Percentiles rank a stretch among this genome's conserved stretches.
Evolutionary conservation across 2,329 filamentous ascomycete species (phyloP).

Genomic region (Aspergillus sp.): DNA sequence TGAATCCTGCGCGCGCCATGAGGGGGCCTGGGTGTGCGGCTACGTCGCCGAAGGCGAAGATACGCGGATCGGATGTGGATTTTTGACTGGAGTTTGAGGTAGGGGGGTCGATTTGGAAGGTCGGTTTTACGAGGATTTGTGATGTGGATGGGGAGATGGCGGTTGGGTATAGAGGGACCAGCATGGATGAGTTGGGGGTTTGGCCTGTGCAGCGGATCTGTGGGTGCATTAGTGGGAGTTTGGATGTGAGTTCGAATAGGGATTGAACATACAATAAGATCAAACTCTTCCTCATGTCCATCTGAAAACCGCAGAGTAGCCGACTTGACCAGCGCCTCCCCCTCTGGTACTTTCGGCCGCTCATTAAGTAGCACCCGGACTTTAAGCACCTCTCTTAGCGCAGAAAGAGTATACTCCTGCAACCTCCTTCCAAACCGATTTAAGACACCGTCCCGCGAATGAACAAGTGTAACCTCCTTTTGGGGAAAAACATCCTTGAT

Average conservation of each 20-base stretch:
- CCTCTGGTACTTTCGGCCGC: conserved; percentile 44
- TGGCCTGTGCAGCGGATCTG: conserved; percentile 55
- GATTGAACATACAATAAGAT: background rate
- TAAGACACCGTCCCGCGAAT: conserved; percentile 54
- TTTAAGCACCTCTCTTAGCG: conserved; percentile 45
- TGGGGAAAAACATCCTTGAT: conserved; percentile 5
- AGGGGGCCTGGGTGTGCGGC: conserved; percentile 52
- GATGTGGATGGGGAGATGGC: conserved; percentile 48
- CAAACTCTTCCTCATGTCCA: background rate
- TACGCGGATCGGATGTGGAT: conserved; percentile 26
- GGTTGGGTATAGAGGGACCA: conserved; percentile 45
- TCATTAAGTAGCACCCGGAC: conserved; percentile 55
- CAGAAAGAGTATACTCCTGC: conserved; percentile 40
- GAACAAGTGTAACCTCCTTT: conserved; percentile 5
- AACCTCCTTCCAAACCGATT: conserved; percentile 50
- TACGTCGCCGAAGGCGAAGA: conserved; percentile 67
- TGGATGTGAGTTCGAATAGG: background rate
- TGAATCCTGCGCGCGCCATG: conserved; percentile 56
- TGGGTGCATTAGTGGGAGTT: background rate
- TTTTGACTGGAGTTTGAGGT: no score
- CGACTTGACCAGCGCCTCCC: conserved; percentile 46
- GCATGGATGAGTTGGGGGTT: conserved; percentile 53
- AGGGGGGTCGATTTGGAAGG: conserved; percentile 56
- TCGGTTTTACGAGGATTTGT: conserved; percentile 55
- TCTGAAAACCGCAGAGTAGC: conserved; percentile 55